Percentiles rank a stretch among this genome's conserved stretches.
Evolutionary conservation across 352 stramenopile genomes (phyloP).

Genomic region (Pythium apleroticum): DNA sequence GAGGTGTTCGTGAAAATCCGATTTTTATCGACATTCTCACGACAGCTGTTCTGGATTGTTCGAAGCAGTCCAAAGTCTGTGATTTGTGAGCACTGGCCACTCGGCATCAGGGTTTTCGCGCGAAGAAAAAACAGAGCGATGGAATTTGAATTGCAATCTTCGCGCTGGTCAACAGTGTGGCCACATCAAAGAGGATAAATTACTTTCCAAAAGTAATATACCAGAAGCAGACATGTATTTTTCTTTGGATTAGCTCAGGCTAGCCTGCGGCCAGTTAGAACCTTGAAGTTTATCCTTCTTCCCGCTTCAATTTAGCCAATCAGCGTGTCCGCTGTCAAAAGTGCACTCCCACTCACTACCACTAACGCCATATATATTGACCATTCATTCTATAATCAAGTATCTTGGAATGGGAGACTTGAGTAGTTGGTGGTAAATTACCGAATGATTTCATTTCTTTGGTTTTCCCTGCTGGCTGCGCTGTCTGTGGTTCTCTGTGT

Average conservation of each 20-base stretch:
- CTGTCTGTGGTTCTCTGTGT: too few species aligned
- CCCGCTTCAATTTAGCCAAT: conserved; percentile 1
- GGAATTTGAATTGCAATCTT: not conserved
- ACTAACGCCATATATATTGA: not conserved
- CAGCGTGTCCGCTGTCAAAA: not conserved
- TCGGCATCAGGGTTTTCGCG: not conserved
- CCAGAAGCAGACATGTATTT: not conserved
- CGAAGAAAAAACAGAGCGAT: not conserved
- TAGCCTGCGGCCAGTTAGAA: not conserved
- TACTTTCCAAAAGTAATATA: not conserved
- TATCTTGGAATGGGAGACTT: too few species aligned
- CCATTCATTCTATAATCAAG: too few species aligned
- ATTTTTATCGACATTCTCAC: not conserved
- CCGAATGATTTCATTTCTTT: too few species aligned
- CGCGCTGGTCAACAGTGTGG: too few species aligned
- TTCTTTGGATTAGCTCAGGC: not conserved
- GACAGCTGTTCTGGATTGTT: conserved; percentile 10
- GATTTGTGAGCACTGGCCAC: conserved; percentile 4
- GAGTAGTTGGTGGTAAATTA: too few species aligned
- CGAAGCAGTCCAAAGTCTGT: not conserved
- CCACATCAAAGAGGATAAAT: not conserved
- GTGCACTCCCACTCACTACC: not conserved
- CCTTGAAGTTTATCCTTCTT: conserved; percentile 1
- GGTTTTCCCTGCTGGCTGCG: too few species aligned
- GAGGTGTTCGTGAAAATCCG: not conserved